A percentile compares a stretch with the other conserved stretches of the same genome.
Conservation (phyloP, 75 land plant species). For the Ceratopteris richardii region DNA sequence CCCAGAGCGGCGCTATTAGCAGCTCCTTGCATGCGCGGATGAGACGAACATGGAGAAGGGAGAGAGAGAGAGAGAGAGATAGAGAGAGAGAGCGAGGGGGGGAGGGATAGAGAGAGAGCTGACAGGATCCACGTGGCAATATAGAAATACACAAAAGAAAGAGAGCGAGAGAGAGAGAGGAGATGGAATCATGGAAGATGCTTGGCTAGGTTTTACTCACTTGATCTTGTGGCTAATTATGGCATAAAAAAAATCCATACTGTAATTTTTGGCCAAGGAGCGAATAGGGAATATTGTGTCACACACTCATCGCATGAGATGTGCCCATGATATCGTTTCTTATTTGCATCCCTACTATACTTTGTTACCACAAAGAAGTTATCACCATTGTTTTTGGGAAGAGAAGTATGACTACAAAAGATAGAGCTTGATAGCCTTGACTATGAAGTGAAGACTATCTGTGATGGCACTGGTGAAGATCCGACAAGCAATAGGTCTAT, state of each 20-base stretch:
- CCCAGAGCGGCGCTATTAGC: no score
- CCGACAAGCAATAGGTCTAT: constrained; percentile 89
- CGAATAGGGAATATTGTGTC: constrained; percentile 55
- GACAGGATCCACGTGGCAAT: no score
- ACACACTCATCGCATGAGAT: constrained; percentile 58
- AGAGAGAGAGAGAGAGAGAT: no score
- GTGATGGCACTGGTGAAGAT: constrained; percentile 93
- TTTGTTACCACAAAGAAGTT: constrained; percentile 67
- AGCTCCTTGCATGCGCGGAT: no score
- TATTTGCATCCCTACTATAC: constrained; percentile 91
- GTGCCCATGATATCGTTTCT: constrained; percentile 86
- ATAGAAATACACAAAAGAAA: no score
- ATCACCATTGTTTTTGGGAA: constrained; percentile 88
- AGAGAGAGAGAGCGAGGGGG: no score
- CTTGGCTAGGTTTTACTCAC: constrained; percentile 90
- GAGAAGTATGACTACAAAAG: constrained; percentile 26
- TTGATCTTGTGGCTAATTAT: constrained; percentile 63
- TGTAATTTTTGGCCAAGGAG: constrained; percentile 87
- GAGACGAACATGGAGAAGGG: no score
- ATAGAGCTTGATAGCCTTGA: constrained; percentile 44
- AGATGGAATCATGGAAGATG: constrained; percentile 99
- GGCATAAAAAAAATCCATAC: constrained; percentile 42
- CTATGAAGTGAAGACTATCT: constrained; percentile 54
- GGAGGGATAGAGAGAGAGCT: no score
- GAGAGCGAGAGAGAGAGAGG: no score